These are phyloP conservation scores for Populus simonii DNA, from an alignment of 345 rosid genomes.

Conservation along the genomic window DNA sequence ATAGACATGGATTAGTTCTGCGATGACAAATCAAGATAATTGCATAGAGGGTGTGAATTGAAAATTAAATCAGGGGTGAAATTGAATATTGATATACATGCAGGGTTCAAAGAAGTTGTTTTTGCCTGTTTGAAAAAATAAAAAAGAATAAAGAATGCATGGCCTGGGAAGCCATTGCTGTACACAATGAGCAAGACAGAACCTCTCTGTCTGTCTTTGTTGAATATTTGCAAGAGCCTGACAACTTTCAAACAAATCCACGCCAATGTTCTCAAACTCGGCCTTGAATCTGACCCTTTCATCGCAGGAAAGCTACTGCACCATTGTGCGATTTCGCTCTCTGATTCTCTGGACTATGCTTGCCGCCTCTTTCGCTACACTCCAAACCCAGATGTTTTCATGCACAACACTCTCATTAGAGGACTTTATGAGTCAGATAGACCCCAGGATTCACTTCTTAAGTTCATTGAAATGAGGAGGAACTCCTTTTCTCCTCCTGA, in stretches of 20 bases:
- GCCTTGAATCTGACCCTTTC: slow-evolving; percentile 41
- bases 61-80: no score
- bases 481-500: slow-evolving; percentile 42
- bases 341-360: slow-evolving; percentile 48
- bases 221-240: slow-evolving; percentile 46
- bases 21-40: slow-evolving; percentile 58
- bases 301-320: slow-evolving; percentile 58
- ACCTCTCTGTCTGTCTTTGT: slow-evolving; percentile 31
- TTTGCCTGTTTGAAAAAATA: no score
- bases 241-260: slow-evolving; percentile 52
- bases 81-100: no score
- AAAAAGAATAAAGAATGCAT: no score
- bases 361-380: slow-evolving; percentile 40
- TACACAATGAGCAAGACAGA: slow-evolving; percentile 36
- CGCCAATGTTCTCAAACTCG: slow-evolving; percentile 42
- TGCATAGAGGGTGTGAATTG: slow-evolving; percentile 57
- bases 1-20: slow-evolving; percentile 69
- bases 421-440: slow-evolving; percentile 51
- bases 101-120: no score
- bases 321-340: slow-evolving; percentile 42
- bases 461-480: slow-evolving; percentile 45
- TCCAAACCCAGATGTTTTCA: slow-evolving; percentile 56
- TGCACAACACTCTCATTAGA: slow-evolving; percentile 69
- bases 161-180: no score
- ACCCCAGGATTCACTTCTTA: slow-evolving; percentile 38